Evolutionary conservation across 2,329 filamentous ascomycete species (phyloP), one percentile per base, ranked within the genome.

Genomic region (Alternaria sp.): DNA sequence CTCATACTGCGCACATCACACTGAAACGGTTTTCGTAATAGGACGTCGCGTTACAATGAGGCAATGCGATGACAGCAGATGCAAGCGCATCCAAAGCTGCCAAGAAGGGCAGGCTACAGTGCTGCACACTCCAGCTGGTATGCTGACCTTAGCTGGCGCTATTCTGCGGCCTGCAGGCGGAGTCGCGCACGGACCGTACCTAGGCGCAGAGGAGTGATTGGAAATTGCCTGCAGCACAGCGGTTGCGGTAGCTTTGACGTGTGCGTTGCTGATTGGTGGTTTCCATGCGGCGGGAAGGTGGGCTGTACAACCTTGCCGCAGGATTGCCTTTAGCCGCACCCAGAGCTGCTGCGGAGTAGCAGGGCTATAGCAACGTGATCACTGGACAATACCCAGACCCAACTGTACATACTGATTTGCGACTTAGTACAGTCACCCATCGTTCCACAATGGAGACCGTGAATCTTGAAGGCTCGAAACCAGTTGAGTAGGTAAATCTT

Each of bases 181-280:
- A 30, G 10, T 30, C 47, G 25, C 28, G 47, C 47, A 50, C 47
- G 25, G 47, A 30, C 26, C 13, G 11, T 28, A 30, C 6, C 10
- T 19, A 21, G 26, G 25, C n/a, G 47, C 15, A 15, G 47, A 50
- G 47, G 47, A 10, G 25, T 50, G 21, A 11, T 19, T 50, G 25
- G 12, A 76, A 81, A 50, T 2, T 21, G 71, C 47, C 47, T 50
- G 47, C 47, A 10, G 47, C 47, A 50, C 26, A 11, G 47, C 47
- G 1, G 8, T 30, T 9, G 25, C 79, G 81, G 3, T 40, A 23
- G 21, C 5, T 67, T 80, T 23, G 81, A 81, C 1, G 81, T 81
- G 1, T 62, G 72, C 0, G 81, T 80, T 60, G 62, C 19, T 56
- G 44, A 12, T 55, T 62, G n/a, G 65, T 44, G 30, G 15, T 5